Evolutionary conservation across 495 filamentous ascomycete genomes (phyloP).

Genomic region (Lepraria neglecta): DNA sequence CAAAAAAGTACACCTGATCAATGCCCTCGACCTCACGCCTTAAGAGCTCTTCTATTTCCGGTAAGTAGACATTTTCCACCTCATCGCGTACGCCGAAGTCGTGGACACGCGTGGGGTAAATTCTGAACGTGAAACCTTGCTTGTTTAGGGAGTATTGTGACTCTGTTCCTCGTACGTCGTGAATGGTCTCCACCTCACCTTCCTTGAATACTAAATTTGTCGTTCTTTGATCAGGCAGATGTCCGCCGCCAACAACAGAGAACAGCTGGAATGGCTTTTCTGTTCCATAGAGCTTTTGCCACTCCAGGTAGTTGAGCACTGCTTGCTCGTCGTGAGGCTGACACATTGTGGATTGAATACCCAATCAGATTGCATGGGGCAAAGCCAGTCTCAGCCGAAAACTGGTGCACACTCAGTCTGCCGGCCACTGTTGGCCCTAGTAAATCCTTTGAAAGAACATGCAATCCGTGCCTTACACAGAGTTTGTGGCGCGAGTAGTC

Average conservation of each 20-base stretch:
- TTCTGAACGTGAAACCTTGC: constrained; percentile 14
- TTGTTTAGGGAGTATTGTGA: constrained; percentile 12
- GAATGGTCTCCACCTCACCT: constrained; percentile 44
- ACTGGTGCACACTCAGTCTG: too few relatives aligned
- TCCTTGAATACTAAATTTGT: constrained; percentile 24
- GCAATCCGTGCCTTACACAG: too few relatives aligned
- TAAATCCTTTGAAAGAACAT: too few relatives aligned
- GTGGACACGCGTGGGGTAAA: neutral
- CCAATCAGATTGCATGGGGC: neutral
- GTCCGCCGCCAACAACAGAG: neutral
- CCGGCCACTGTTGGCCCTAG: too few relatives aligned
- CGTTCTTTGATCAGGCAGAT: neutral
- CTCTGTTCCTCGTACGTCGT: constrained; percentile 37
- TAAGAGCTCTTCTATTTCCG: constrained; percentile 27
- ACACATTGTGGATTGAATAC: neutral
- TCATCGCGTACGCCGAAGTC: constrained; percentile 8
- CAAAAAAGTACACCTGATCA: constrained; percentile 29
- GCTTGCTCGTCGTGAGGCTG: neutral
- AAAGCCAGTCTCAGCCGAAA: neutral
- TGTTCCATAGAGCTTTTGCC: constrained; percentile 10
- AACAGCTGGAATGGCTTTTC: constrained; percentile 24
- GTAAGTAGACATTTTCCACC: constrained; percentile 27
- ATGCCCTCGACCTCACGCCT: constrained; percentile 26
- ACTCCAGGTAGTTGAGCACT: constrained; percentile 1
- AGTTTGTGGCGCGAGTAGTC: too few relatives aligned